phyloP scores from a whole-genome alignment of 805 yeast genomes.

The Pichia pseudocactophila region DNA sequence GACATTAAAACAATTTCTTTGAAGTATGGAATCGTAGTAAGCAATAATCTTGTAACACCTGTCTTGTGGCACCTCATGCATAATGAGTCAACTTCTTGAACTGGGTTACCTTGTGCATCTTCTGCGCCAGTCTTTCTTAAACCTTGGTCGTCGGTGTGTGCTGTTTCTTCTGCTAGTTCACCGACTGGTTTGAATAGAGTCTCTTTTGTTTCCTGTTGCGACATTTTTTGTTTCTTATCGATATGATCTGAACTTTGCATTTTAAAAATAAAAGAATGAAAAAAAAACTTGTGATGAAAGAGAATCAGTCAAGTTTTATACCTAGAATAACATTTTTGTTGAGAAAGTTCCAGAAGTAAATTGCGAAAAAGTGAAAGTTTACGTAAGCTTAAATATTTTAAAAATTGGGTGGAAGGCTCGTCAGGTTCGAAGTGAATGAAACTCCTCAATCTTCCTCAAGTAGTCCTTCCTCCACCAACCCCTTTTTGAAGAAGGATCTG shows the following conservation, averaged over 20 bases:
- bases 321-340: too few species aligned
- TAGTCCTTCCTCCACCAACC: slow-evolving; percentile 13
- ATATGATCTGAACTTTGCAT: slow-evolving; percentile 5
- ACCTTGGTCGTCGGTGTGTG: slow-evolving; percentile 13
- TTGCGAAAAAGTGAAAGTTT: background rate
- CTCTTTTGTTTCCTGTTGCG: slow-evolving; percentile 21
- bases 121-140: slow-evolving; percentile 63
- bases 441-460: too few species aligned
- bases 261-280: too few species aligned
- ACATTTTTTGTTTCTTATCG: slow-evolving; percentile 24
- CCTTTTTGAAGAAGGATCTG: slow-evolving; percentile 28
- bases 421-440: too few species aligned
- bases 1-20: slow-evolving; percentile 90
- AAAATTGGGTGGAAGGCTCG: too few species aligned
- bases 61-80: slow-evolving; percentile 92
- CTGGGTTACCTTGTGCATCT: slow-evolving; percentile 87
- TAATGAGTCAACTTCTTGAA: slow-evolving; percentile 87
- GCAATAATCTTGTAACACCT: slow-evolving; percentile 74
- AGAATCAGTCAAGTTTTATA: background rate
- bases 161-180: slow-evolving; percentile 43
- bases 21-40: slow-evolving; percentile 88
- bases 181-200: slow-evolving; percentile 53
- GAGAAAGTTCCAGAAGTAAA: background rate
- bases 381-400: background rate
- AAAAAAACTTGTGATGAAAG: background rate